Base-by-base conservation (phyloP, 208 protist species). In the Trypanosoma cruzi region DNA sequence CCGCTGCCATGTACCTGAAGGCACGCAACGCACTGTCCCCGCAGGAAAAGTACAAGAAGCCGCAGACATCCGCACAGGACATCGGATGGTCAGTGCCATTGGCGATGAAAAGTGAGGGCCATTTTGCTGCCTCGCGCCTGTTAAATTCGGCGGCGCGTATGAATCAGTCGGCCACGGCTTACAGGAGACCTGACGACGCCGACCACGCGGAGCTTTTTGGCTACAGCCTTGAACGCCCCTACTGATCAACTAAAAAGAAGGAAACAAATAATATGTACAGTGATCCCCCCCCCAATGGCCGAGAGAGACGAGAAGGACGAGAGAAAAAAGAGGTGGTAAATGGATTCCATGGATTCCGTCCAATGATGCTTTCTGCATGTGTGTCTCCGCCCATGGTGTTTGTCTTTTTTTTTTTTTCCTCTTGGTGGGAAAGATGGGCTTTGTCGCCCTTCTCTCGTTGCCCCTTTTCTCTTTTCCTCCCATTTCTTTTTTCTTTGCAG, bases 201-300 rank as follows among this genome's bases (percentile, higher is more conserved):
- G 86, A 92, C 14, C 82, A 89, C 52, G 82, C 86, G 14, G 44
- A 64, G 22, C 55, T 88, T 14, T 73, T 89, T 32, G 86, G 86
- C 11, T 92, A 87, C 64, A 48, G 60, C 2, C 42, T 74, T 7
- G 36, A 63, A 2, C 34, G 61, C 18, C 63, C 69, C 0, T 68
- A 66, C 49, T 48, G 37, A 44, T 44, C n/a, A n/a, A n/a, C n/a
- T n/a, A n/a, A n/a, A n/a, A n/a, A n/a, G n/a, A n/a, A n/a, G n/a
- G n/a, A n/a, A n/a, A n/a, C n/a, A n/a, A n/a, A n/a, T n/a, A n/a
- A n/a, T n/a, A n/a, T n/a, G n/a, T n/a, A n/a, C n/a, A n/a, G n/a
- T n/a, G n/a, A n/a, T n/a, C n/a, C n/a, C n/a, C n/a, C n/a, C n/a
- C n/a, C n/a, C n/a, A n/a, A n/a, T n/a, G n/a, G n/a, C n/a, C n/a